Evolutionary conservation across 148 eudicot species (phyloP).

Genomic region (Tetragonia tetragonoides): DNA sequence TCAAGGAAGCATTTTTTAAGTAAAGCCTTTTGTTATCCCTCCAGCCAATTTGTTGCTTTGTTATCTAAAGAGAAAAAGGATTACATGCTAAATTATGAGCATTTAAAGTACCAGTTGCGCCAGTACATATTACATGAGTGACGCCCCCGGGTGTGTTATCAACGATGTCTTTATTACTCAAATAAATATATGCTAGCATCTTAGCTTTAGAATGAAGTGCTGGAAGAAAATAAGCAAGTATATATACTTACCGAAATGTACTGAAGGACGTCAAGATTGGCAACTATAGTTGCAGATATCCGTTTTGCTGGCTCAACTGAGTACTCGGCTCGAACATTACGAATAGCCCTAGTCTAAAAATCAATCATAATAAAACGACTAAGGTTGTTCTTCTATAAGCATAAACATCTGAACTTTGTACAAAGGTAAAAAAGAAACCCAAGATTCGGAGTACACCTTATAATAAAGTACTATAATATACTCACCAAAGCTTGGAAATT

Average conservation of each 20-base stretch:
- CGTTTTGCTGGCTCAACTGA: slow-evolving; percentile 93
- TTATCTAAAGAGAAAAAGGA: background rate
- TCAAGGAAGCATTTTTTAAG: too few species aligned
- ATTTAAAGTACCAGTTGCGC: background rate
- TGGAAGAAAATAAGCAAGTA: background rate
- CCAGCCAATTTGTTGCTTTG: background rate
- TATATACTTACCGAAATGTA: slow-evolving; percentile 79
- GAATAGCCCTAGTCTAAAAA: slow-evolving; percentile 75
- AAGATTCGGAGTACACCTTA: background rate
- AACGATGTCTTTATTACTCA: too few species aligned
- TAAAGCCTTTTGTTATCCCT: too few species aligned
- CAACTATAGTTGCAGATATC: slow-evolving; percentile 88
- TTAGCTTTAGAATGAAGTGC: background rate
- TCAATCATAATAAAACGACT: slow-evolving; percentile 10
- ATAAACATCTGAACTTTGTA: background rate
- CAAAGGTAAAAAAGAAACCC: background rate
- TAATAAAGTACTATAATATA: slow-evolving; percentile 6
- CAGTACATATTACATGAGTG: background rate
- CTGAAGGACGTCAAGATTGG: slow-evolving; percentile 72
- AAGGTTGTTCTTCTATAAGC: background rate
- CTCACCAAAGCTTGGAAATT: slow-evolving; percentile 91
- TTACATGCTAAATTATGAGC: background rate
- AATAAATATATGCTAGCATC: too few species aligned
- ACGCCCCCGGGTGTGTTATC: too few species aligned
- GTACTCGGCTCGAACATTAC: slow-evolving; percentile 96